A percentile compares a stretch with the other conserved stretches of the same genome.
These are phyloP conservation scores for Aleurites moluccanus DNA, from an alignment of 441 rosid genomes.

Conservation along the genomic window DNA sequence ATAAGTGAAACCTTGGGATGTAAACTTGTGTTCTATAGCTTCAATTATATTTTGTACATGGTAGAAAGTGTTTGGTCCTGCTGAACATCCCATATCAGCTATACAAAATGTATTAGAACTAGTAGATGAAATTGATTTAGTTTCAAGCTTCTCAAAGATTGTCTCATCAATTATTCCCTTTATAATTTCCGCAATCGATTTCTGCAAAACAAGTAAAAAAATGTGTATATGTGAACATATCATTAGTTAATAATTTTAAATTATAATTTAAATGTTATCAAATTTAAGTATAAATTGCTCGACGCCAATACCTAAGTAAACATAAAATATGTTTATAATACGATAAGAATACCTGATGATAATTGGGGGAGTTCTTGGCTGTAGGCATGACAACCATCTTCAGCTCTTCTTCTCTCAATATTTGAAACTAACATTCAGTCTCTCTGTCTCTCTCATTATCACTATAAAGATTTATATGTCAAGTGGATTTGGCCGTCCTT, in stretches of 20 bases:
- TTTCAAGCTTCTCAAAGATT: slow-evolving; percentile 4
- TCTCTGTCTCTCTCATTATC: not conserved
- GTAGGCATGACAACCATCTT: slow-evolving; percentile 1
- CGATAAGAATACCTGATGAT: not conserved
- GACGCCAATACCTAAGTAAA: too few relatives aligned
- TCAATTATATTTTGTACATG: not conserved
- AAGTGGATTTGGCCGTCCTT: not conserved
- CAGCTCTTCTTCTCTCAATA: not conserved
- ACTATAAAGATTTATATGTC: not conserved
- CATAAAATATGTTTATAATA: too few relatives aligned
- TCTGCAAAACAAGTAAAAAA: not conserved
- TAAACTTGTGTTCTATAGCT: not conserved
- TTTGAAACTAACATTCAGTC: too few relatives aligned
- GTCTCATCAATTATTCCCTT: not conserved
- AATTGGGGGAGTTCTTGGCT: not conserved
- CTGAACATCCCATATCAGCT: slow-evolving; percentile 3
- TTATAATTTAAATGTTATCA: too few relatives aligned
- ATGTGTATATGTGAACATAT: too few relatives aligned
- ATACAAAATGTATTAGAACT: not conserved
- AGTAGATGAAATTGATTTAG: not conserved
- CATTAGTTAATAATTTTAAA: too few relatives aligned
- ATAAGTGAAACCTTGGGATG: not conserved
- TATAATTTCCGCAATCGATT: not conserved
- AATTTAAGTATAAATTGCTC: too few relatives aligned
- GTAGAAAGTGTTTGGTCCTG: slow-evolving; percentile 3